Base-by-base conservation (phyloP, 495 filamentous ascomycete genomes). In the Penicillium turbatum region DNA sequence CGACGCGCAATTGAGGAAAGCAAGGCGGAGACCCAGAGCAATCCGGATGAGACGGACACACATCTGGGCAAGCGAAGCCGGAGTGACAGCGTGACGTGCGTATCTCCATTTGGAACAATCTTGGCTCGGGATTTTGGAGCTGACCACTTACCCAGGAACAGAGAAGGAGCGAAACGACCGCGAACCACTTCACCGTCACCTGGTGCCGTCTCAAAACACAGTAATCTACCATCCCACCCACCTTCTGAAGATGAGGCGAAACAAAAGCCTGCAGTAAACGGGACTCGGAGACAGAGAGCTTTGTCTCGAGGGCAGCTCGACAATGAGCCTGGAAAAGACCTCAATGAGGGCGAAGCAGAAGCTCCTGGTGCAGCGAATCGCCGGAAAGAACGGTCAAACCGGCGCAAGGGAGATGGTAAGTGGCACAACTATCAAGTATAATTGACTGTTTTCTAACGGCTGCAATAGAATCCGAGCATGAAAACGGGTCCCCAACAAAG, bases 1-100 rank as follows among this genome's bases (percentile, higher is more conserved):
- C 82, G 90, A 52, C 80, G 86, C 59, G 95, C 91, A 15, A 89
- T 99, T 61, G 93, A 97, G 67, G 91, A 95, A 53, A 99, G 93
- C 73, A 97, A 91, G 68, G 83, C 87, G 51, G 84, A 86, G 30
- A 76, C 72, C 4, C 69, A 70, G 43, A 67, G 69, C 37, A 75
- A 79, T 37, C 66, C 66, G 12, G 72, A 74, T 30, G 85, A 77
- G 21, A 44, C 79, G 17, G 63, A 68, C 47, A 74, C 72, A 29
- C 82, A 83, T 52, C 80, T 87, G 46, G 79, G 83, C 8, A 97
- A 97, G 70, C 79, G 93, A 63, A 88, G 84, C 46, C 81, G 93
- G 61, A 95, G 92, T 65, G 91, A 92, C 53, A 95, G 89, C 62
- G 91, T 97, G 77, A 88, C 92, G 93, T 97, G 77, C 67, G 89